Evolutionary conservation across 148 eudicot genomes (phyloP), one percentile per base, ranked within the genome.

Genomic region (Amaranthus palmeri): DNA sequence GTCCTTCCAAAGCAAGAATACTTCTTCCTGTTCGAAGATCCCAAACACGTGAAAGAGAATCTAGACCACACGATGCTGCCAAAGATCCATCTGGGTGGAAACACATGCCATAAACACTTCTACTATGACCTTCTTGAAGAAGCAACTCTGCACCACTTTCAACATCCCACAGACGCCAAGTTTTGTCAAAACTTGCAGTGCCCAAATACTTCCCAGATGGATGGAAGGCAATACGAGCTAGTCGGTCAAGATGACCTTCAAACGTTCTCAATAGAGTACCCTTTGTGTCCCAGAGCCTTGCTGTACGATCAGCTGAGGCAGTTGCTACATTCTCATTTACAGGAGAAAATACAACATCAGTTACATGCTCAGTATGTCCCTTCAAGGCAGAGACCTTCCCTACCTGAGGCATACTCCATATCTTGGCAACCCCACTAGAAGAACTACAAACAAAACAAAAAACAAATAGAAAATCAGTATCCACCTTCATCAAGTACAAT

Each of bases 81-180:
- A 95, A 76, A 61, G 99, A 91, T 60, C 99, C 99, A 82, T 95
- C 99, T n/a, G 69, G 81, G 74, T 95, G 99, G 69, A 95, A 95
- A 75, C 88, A 55, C 59, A 89, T 54, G 52, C 93, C 93, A 83
- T 95, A 95, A 2, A 95, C 88, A 77, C 93, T 85, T 81, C 97
- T 83, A 74, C 99, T 95, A 54, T 95, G 99, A 62, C 99, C 99
- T 85, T 95, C 99, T 79, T 91, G 99, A 68, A 91, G 91, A 70
- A 95, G 92, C 85, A 91, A 83, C 85, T 95, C 99, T 50, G 83
- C 78, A 18, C 96, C 93, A 63, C 83, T 85, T 76, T 85, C 93
- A 50, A 90, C 75, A 83, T 95, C 93, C 99, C 99, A 91, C 72
- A 91, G 72, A 70, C 99, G 90, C 97, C 99, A 91, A 43, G 97